Base-by-base conservation (phyloP, 192 early-diverging fungal species). In the Rhizophagus sp. region DNA sequence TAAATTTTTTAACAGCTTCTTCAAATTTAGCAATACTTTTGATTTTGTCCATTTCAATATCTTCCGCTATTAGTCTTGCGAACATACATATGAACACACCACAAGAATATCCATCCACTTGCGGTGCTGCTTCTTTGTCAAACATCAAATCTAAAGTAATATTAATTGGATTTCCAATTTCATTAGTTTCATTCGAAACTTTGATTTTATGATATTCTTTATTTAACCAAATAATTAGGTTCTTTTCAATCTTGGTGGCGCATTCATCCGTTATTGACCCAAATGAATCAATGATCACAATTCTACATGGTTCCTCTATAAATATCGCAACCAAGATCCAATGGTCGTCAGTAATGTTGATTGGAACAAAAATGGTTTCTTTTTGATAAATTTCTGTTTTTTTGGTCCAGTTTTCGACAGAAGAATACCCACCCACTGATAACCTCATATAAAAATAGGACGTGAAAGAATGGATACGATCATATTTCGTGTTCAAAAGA, bases 31-130 rank as follows among this genome's bases (percentile, higher is more conserved):
- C 39, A 41, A 41, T 41, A 41, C 8, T 41, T 41, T 41, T 41
- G 39, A 41, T 41, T 0, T 41, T 8, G 5, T 41, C 39, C 39
- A 41, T 41, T 5, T 62, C 61, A 22, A 62, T 62, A 62, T n/a
- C 0, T 3, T 62, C 61, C 6, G 61, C 15, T 62, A 62, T 22
- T 62, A 62, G 17, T 62, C n/a, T 62, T 22, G 61, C 61, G n/a
- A 62, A 62, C 61, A 62, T 62, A 62, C 61, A 62, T 22, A 62
- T n/a, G n/a, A 62, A 62, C 15, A 62, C 61, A 62, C 61, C 61
- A 19, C 61, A 62, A 22, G 61, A 62, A 62, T 62, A n/a, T 22
- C n/a, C 17, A 62, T 62, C 61, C 4, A 62, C n/a, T n/a, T 62
- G 61, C 22, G 61, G 61, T 19, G 17, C 61, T 62, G 17, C 61